Base-by-base conservation (phyloP, 1,284 basidiomycete species). In the Amylostereum areolatum region DNA sequence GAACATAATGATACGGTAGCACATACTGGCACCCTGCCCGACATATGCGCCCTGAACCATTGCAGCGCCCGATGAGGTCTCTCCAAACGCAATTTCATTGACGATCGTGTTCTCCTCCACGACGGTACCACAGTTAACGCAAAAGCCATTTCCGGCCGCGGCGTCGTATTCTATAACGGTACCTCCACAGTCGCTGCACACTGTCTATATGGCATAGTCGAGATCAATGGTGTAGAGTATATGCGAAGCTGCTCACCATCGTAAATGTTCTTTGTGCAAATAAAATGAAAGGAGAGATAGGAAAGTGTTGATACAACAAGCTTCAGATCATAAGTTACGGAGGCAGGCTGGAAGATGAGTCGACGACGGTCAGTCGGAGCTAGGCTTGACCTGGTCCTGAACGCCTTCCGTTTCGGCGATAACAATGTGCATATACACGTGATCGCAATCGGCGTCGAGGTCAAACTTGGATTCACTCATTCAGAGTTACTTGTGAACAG, bases 1-100 rank as follows among this genome's bases (percentile, higher is more conserved):
- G 2, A 40, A 32, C 28, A 47, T 39, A 34, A 40, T n/a, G 34
- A n/a, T 34, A 37, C 10, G 31, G 39, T 47, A 49, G 11, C 45
- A 81, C 91, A 66, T 61, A 97, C 95, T 95, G 49, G 93, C 85
- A 52, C 92, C 89, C 59, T 92, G 86, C 1, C 83, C 89, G n/a
- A 99, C 90, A 62, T 92, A 97, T 11, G 90, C 88, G 18, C 97
- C 97, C 63, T 96, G 91, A 0, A 97, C 94, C 72, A 97, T 91
- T 1, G 96, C 93, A 9, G 93, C 92, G 31, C 97, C 97, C 42
- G 82, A 82, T 5, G 89, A 82, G 7, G 90, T 92, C 71, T 99
- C 97, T 27, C 92, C 92, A 61, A 99, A 99, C 0, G 87, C 86
- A 52, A 99, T 84, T 55, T 70, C 86, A 57, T 88, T 91, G 11